phyloP scores from a whole-genome alignment of 2,329 filamentous ascomycete genomes.

The Phaeosphaeria sp. region DNA sequence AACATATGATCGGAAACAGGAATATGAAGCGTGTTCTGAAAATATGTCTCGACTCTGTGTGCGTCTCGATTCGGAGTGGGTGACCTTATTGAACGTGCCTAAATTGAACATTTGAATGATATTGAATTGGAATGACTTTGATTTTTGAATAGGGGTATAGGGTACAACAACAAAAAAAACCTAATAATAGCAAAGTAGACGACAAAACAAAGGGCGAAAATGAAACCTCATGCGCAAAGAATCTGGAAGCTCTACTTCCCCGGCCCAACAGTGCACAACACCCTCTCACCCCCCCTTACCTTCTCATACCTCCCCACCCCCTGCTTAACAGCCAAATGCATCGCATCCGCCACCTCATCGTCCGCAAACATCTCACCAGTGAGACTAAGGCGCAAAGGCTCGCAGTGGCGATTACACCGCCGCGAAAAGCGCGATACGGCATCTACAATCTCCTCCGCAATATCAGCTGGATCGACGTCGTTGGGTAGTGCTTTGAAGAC shows the following conservation, averaged over 20 bases:
- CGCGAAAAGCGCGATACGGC: not conserved
- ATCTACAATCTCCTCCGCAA: conserved; percentile 1
- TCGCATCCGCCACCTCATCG: not conserved
- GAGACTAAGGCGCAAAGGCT: not conserved
- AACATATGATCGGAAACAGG: too few relatives aligned
- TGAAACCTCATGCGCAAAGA: not conserved
- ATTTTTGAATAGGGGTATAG: too few relatives aligned
- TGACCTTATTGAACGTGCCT: too few relatives aligned
- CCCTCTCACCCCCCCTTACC: not conserved
- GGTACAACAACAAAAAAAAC: too few relatives aligned
- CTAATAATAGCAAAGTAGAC: too few relatives aligned
- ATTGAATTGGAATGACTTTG: too few relatives aligned
- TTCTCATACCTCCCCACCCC: not conserved
- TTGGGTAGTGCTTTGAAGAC: not conserved
- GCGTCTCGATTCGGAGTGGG: too few relatives aligned
- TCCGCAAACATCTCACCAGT: not conserved
- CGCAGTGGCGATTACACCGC: not conserved
- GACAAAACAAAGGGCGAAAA: too few relatives aligned
- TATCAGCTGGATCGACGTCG: not conserved
- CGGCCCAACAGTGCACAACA: not conserved
- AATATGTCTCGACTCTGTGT: too few relatives aligned
- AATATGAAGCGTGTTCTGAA: too few relatives aligned
- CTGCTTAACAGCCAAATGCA: not conserved
- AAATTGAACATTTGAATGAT: too few relatives aligned
- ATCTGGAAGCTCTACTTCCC: too few relatives aligned